Evolutionary conservation across 2,329 filamentous ascomycete genomes (phyloP).

Genomic region (Sphaerostilbella broomeana): DNA sequence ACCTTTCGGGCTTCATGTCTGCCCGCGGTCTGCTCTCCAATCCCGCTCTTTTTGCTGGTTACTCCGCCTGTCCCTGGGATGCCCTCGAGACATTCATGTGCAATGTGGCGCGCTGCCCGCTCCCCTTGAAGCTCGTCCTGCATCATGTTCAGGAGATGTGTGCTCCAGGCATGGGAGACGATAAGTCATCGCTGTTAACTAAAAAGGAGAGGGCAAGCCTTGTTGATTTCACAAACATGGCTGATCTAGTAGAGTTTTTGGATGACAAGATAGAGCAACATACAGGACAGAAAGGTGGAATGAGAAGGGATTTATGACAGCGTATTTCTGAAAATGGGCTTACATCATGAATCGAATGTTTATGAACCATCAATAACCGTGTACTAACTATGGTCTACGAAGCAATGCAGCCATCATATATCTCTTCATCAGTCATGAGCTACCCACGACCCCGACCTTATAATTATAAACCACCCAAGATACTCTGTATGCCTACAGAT

Average conservation of each 20-base stretch:
- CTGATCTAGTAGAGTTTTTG: conserved; percentile 55
- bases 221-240: conserved; percentile 43
- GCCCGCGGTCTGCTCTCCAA: conserved; percentile 62
- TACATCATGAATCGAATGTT: no score
- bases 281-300: conserved; percentile 25
- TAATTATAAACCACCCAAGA: conserved; percentile 58
- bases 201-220: conserved; percentile 49
- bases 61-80: conserved; percentile 52
- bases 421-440: no score
- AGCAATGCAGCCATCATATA: no score
- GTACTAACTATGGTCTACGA: no score
- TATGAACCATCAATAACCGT: no score
- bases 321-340: no score
- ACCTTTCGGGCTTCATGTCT: conserved; percentile 60
- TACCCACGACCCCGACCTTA: no score
- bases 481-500: conserved; percentile 74
- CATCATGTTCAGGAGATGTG: conserved; percentile 66
- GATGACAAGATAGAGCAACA: conserved; percentile 41
- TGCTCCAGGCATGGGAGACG: conserved; percentile 46
- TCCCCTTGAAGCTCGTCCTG: conserved; percentile 56
- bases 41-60: conserved; percentile 57
- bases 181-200: conserved; percentile 47
- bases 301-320: conserved; percentile 28
- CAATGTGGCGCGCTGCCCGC: conserved; percentile 48
- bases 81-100: conserved; percentile 58